Conservation (phyloP, 805 yeast genomes). For the Candida parachauliodes region DNA sequence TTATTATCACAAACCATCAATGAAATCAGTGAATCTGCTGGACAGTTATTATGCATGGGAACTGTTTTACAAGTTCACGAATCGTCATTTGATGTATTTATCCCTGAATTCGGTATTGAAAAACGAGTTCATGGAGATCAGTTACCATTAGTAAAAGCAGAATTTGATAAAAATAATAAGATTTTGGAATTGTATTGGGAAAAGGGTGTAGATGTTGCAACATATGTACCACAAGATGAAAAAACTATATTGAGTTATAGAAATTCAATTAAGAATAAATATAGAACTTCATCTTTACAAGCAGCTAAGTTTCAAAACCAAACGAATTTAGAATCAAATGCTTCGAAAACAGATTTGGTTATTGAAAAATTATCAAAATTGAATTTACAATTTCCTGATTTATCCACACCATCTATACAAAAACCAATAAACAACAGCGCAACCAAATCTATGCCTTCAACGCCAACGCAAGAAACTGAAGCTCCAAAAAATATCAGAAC, state of each 20-base stretch:
- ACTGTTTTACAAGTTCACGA: constrained; percentile 91
- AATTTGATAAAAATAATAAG: constrained; percentile 68
- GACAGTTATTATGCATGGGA: constrained; percentile 81
- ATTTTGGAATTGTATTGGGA: constrained; percentile 88
- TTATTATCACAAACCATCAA: constrained; percentile 79
- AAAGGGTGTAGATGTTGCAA: constrained; percentile 85
- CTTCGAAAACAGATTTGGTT: constrained; percentile 39
- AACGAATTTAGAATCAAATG: constrained; percentile 24
- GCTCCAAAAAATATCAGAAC: constrained; percentile 21
- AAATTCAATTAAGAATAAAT: constrained; percentile 72
- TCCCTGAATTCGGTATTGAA: constrained; percentile 93
- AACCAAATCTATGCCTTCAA: constrained; percentile 24
- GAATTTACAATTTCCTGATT: constrained; percentile 48
- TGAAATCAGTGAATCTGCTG: constrained; percentile 66
- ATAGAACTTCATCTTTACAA: constrained; percentile 64
- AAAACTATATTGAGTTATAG: constrained; percentile 72
- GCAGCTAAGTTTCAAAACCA: constrained; percentile 61
- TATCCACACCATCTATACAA: constrained; percentile 18
- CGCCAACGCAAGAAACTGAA: constrained; percentile 17
- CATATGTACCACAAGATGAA: constrained; percentile 89
- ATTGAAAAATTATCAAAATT: constrained; percentile 46
- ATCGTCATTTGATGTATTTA: constrained; percentile 88
- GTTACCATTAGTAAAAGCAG: constrained; percentile 87
- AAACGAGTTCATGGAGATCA: constrained; percentile 98
- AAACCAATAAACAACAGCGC: constrained; percentile 3